phyloP scores from a whole-genome alignment of 2,329 filamentous ascomycete species.

The Emergomyces pasteurianus region DNA sequence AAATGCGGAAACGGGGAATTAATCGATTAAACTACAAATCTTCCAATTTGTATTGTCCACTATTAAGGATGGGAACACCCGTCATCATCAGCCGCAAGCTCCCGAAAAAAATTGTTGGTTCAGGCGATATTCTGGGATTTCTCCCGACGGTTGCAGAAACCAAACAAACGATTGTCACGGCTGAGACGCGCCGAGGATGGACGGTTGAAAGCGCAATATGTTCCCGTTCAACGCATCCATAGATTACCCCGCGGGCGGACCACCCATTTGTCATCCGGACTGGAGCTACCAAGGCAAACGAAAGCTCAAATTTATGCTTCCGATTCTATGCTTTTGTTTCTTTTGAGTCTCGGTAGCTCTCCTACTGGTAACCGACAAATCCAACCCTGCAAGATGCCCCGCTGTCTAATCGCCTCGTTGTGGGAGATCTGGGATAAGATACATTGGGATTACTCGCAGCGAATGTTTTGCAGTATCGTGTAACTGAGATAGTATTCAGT shows the following conservation, averaged over 20 bases:
- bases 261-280: background rate
- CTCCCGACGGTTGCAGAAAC: background rate
- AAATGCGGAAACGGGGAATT: background rate
- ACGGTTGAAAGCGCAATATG: background rate
- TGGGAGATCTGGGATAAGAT: background rate
- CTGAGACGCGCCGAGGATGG: background rate
- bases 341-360: background rate
- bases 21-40: background rate
- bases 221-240: background rate
- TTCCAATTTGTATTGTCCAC: background rate
- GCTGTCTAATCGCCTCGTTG: background rate
- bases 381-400: background rate
- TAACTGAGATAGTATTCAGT: background rate
- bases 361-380: conserved; percentile 1
- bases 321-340: background rate
- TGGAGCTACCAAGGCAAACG: background rate
- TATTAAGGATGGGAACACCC: background rate
- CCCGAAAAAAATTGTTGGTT: background rate
- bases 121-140: background rate
- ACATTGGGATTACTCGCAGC: background rate
- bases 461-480: background rate
- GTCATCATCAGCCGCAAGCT: background rate
- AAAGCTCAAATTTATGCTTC: background rate
- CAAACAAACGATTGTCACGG: background rate
- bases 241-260: background rate